Evolutionary conservation across 345 rosid species (phyloP).

Genomic region (Alliaria petiolata): DNA sequence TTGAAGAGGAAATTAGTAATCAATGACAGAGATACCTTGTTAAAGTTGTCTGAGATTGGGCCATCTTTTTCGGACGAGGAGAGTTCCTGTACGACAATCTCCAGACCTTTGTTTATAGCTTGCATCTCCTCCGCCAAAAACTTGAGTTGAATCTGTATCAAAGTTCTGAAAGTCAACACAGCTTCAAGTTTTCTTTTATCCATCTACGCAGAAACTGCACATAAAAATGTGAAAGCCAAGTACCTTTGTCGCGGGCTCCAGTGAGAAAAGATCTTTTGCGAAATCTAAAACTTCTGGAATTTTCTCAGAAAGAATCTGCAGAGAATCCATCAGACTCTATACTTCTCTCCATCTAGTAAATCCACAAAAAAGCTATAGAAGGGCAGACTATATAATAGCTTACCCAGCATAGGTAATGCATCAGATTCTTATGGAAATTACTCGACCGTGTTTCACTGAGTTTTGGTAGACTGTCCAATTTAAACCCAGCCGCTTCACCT

Average conservation of each 20-base stretch:
- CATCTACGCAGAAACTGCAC: not conserved
- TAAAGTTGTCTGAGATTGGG: conserved; percentile 62
- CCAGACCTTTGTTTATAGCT: conserved; percentile 92
- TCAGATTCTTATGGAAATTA: conserved; percentile 85
- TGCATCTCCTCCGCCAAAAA: conserved; percentile 96
- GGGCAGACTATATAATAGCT: not conserved
- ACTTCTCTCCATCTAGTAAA: conserved; percentile 1
- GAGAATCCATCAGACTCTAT: conserved; percentile 27
- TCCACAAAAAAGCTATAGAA: not conserved
- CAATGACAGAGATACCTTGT: conserved; percentile 42
- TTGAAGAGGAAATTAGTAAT: not conserved
- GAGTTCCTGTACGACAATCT: conserved; percentile 83
- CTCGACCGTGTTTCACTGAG: conserved; percentile 86
- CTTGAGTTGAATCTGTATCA: conserved; percentile 78
- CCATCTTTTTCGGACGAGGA: conserved; percentile 85
- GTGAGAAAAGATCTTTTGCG: conserved; percentile 54
- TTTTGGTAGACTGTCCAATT: conserved; percentile 90
- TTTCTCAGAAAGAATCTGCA: conserved; percentile 83
- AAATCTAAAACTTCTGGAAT: conserved; percentile 83
- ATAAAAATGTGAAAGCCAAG: not conserved
- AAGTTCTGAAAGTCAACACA: conserved; percentile 7
- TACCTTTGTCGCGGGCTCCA: conserved; percentile 84
- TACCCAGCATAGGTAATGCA: conserved; percentile 99
- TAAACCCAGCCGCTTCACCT: conserved; percentile 91
- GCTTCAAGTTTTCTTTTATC: not conserved